These are phyloP conservation scores for Rhodotorula sp. DNA, from an alignment of 1,284 basidiomycete species.

Conservation along the genomic window DNA sequence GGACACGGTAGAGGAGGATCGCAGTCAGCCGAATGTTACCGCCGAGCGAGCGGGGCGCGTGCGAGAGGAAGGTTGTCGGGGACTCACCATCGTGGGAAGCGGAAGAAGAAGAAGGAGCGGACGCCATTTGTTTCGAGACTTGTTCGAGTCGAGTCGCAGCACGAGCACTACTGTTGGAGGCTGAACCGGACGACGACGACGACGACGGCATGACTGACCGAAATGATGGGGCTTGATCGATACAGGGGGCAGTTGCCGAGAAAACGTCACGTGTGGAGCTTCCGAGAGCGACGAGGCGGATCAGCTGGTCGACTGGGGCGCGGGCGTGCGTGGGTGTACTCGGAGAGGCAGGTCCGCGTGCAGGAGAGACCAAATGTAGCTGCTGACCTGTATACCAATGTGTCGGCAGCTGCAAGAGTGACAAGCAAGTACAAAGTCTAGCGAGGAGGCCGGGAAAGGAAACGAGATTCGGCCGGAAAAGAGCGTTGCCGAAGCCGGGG, in stretches of 20 bases:
- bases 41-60: no score
- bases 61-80: neutral
- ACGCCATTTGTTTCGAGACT: constrained; percentile 10
- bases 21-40: neutral
- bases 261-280: neutral
- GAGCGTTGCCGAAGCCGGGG: no score
- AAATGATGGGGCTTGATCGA: neutral
- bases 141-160: constrained; percentile 7
- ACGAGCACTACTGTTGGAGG: neutral
- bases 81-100: constrained; percentile 10
- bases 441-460: no score
- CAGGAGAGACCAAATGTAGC: no score
- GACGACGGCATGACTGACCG: neutral
- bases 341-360: no score
- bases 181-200: neutral
- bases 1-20: neutral
- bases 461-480: no score
- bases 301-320: neutral
- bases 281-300: neutral
- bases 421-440: no score
- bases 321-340: neutral
- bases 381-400: no score
- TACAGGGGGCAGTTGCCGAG: neutral
- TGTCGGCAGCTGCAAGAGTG: no score
- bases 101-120: constrained; percentile 2